Base-by-base conservation (phyloP, 169 alveolate genomes). In the Plasmodium gonderi region DNA sequence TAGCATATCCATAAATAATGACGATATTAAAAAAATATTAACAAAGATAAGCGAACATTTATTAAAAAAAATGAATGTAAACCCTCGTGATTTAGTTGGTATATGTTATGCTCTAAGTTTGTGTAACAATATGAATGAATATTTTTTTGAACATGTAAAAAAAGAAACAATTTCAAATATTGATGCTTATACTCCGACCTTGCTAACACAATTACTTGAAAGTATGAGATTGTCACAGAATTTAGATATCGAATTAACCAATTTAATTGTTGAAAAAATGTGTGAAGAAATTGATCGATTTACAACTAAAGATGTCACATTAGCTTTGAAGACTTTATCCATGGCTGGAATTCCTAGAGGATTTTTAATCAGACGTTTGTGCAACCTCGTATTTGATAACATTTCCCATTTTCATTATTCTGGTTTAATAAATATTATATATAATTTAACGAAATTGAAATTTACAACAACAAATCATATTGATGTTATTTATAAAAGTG, bases 271-370 rank as follows among this genome's bases (percentile, higher is more conserved):
- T 12, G 94, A 89, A 33, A 89, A 89, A 44, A 89, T 89, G 94
- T 89, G 94, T 77, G 94, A 89, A 89, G 94, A 89, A 89, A 89
- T 89, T 4, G 94, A 89, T 77, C 79, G 94, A 26, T 89, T 89
- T 67, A 89, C 94, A 29, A 89, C 94, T 1, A 89, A 77, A 65
- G 94, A 89, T 45, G 94, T 89, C 0, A 89, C 80, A n/a, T 54
- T 89, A 33, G 94, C 94, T 7, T 77, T 89, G 42, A 89, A 89
- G 80, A 89, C 91, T 1, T 78, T 89, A 49, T 89, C 94, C 31
- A 89, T 89, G 94, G 94, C 94, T 64, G 94, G 94, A 4, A 89
- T 89, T 23, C 94, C 94, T 33, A 26, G 94, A 77, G 94, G 94
- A 3, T 89, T 89, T 77, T 51, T 89, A 31, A 89, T 89, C 29